phyloP scores from a whole-genome alignment of 768 basidiomycete species.

The Tylopilus balloui region DNA sequence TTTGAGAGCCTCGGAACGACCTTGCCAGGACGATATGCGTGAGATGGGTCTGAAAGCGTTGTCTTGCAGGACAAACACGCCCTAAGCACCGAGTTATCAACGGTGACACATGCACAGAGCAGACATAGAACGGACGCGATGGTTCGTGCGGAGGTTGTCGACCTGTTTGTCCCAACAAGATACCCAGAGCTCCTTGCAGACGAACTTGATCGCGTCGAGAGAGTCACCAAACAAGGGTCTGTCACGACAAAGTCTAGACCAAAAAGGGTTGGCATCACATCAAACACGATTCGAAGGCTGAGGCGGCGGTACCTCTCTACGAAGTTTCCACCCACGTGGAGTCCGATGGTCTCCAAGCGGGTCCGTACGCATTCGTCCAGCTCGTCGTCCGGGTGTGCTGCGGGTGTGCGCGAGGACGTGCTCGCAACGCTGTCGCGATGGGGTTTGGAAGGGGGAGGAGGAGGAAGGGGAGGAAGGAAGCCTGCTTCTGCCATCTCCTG shows the following conservation, averaged over 20 bases:
- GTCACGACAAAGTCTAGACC: slow-evolving; percentile 66
- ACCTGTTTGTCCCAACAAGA: slow-evolving; percentile 87
- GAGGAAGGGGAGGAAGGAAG: slow-evolving; percentile 51
- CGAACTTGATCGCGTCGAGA: slow-evolving; percentile 88
- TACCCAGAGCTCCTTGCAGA: slow-evolving; percentile 95
- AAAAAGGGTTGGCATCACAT: neutral
- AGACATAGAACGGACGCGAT: slow-evolving; percentile 57
- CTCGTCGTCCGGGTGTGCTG: slow-evolving; percentile 40
- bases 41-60: slow-evolving; percentile 83
- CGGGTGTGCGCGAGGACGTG: slow-evolving; percentile 16
- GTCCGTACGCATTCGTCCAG: slow-evolving; percentile 69
- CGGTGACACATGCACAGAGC: neutral
- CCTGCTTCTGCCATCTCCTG: slow-evolving; percentile 78
- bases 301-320: slow-evolving; percentile 62
- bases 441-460: slow-evolving; percentile 39
- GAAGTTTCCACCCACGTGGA: slow-evolving; percentile 82
- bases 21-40: slow-evolving; percentile 77
- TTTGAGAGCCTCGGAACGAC: slow-evolving; percentile 66
- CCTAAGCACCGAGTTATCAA: slow-evolving; percentile 26
- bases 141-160: slow-evolving; percentile 84
- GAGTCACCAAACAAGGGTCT: slow-evolving; percentile 74
- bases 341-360: slow-evolving; percentile 77
- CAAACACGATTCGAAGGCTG: neutral
- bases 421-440: slow-evolving; percentile 36
- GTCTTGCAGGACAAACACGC: slow-evolving; percentile 87